Conservation (phyloP, 495 filamentous ascomycete genomes). For the Aspergillus wentii region DNA sequence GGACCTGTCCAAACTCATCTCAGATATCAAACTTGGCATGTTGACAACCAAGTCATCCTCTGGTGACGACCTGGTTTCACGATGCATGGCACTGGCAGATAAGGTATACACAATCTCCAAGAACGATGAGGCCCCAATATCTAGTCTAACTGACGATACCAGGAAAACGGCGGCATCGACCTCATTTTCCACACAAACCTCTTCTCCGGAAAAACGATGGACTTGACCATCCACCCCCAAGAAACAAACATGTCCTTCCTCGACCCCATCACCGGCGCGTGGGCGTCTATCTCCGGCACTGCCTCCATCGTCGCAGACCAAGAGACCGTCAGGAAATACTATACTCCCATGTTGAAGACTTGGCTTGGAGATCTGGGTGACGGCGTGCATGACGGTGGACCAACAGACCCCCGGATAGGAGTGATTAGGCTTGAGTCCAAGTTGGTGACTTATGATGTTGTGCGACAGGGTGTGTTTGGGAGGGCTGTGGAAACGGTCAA, state of each 20-base stretch:
- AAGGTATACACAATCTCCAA: conserved; percentile 55
- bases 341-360: conserved; percentile 68
- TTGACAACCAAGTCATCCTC: conserved; percentile 67
- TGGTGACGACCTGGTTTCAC: conserved; percentile 66
- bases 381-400: conserved; percentile 77
- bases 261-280: conserved; percentile 60
- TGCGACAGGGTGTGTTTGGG: conserved; percentile 44
- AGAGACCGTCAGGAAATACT: conserved; percentile 66
- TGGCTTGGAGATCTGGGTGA: conserved; percentile 93
- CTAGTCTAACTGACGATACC: background rate
- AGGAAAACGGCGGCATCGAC: conserved; percentile 78
- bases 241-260: conserved; percentile 86
- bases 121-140: too few species aligned
- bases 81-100: conserved; percentile 89
- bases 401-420: conserved; percentile 72
- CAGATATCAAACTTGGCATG: conserved; percentile 74
- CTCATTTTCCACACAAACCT: conserved; percentile 93
- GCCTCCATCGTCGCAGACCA: conserved; percentile 65
- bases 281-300: conserved; percentile 77
- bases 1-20: conserved; percentile 64
- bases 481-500: conserved; percentile 67
- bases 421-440: conserved; percentile 44
- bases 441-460: conserved; percentile 41
- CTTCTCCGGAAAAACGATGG: conserved; percentile 86
- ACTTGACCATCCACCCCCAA: conserved; percentile 62